Percentiles rank a stretch among this genome's conserved stretches.
Conservation (phyloP, 1,284 basidiomycete species). For the Microstroma glucosiphilum region DNA sequence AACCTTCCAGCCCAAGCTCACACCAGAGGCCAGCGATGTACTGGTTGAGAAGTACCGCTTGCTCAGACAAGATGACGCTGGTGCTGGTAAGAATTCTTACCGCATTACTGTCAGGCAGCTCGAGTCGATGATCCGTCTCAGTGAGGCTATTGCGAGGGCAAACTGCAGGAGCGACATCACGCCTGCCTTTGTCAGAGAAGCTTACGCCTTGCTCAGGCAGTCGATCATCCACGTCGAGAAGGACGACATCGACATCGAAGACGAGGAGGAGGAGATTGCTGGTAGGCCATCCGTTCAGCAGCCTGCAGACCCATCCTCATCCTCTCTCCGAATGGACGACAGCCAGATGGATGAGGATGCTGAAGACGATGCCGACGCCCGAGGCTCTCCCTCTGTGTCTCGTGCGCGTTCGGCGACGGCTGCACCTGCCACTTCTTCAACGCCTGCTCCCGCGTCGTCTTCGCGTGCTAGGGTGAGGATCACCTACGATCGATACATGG, state of each 20-base stretch:
- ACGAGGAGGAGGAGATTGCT: conserved; percentile 57
- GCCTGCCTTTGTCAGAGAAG: conserved; percentile 88
- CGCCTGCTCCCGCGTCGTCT: conserved; percentile 16
- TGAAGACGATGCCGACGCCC: conserved; percentile 53
- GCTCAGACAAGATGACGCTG: conserved; percentile 81
- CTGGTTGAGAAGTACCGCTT: conserved; percentile 93
- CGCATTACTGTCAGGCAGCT: conserved; percentile 92
- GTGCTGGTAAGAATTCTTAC: conserved; percentile 78
- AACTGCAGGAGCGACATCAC: conserved; percentile 75
- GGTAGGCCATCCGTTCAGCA: not conserved
- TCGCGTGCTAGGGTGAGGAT: conserved; percentile 66
- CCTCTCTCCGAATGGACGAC: conserved; percentile 25
- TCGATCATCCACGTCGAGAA: conserved; percentile 99
- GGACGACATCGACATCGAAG: conserved; percentile 95
- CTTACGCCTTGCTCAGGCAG: conserved; percentile 83
- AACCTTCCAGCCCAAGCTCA: conserved; percentile 80
- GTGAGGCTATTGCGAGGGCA: conserved; percentile 92
- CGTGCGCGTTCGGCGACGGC: not conserved
- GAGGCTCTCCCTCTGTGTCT: conserved; percentile 22
- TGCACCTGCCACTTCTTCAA: conserved; percentile 46
- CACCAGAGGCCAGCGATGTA: conserved; percentile 82
- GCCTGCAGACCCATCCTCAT: conserved; percentile 17
- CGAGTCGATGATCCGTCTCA: conserved; percentile 93
- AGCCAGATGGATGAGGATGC: conserved; percentile 58
- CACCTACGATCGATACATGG: conserved; percentile 89